Evolutionary conservation across 768 basidiomycete genomes (phyloP).

Genomic region (Psilocybe tampanensis): DNA sequence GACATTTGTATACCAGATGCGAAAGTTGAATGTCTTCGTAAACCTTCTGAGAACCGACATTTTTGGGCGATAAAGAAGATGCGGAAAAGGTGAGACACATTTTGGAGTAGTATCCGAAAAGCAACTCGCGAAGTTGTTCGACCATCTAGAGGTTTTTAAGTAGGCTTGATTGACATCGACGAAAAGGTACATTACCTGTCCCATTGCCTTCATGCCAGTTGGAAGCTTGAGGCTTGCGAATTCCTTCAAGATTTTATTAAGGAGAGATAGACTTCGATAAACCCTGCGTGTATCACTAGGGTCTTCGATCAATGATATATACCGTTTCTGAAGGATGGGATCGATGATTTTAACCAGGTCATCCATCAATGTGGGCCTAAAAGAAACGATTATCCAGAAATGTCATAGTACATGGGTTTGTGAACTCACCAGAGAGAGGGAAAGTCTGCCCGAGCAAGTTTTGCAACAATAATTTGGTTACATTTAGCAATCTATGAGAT

Average conservation of each 20-base stretch:
- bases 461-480: slow-evolving; percentile 74
- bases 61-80: slow-evolving; percentile 41
- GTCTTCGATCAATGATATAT: slow-evolving; percentile 42
- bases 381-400: not conserved
- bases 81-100: slow-evolving; percentile 44
- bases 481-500: slow-evolving; percentile 73
- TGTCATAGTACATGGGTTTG: not conserved
- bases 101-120: slow-evolving; percentile 64
- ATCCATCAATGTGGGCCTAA: slow-evolving; percentile 62
- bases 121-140: slow-evolving; percentile 50
- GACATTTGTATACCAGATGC: slow-evolving; percentile 75
- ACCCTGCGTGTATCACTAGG: slow-evolving; percentile 49
- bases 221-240: slow-evolving; percentile 72
- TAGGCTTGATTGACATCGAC: not conserved
- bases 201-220: slow-evolving; percentile 67
- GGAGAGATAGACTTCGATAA: slow-evolving; percentile 60
- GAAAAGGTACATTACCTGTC: slow-evolving; percentile 42
- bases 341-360: slow-evolving; percentile 60
- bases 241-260: slow-evolving; percentile 73
- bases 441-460: slow-evolving; percentile 79
- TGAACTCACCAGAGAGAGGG: slow-evolving; percentile 65
- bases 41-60: slow-evolving; percentile 40
- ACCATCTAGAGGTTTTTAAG: slow-evolving; percentile 46
- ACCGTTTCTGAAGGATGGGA: slow-evolving; percentile 50
- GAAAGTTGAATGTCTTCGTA: slow-evolving; percentile 50